Base-by-base conservation (phyloP, 202 grass and related monocot genomes). In the Schoenoplectus triqueter region DNA sequence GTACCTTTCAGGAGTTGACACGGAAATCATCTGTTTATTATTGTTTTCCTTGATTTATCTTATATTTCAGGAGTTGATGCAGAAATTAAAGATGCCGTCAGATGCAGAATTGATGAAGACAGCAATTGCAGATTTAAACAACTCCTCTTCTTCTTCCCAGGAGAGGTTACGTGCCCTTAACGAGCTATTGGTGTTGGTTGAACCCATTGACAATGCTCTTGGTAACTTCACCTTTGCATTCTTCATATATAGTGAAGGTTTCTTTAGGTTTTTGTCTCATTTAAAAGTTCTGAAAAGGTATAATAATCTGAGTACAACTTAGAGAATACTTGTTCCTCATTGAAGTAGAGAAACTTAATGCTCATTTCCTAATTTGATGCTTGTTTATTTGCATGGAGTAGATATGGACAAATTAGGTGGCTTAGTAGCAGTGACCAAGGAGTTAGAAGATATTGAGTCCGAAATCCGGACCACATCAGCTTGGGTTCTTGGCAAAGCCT, bases 51-150 rank as follows among this genome's bases (percentile, higher is more conserved):
- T 77, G 65, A 56, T 66, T 69, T 73, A 56, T 50, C 1, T 55
- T 49, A 10, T 85, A 69, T 51, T 80, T 63, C 82, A 98, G 93
- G 96, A 95, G 17, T 79, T 98, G 89, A 95, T 95, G 90, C 88
- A 95, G 75, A 95, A 85, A 60, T 89, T 95, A 85, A 95, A 95
- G 84, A 88, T 91, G 91, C 91, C 96, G 79, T 95, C 93, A 52
- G 96, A 98, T 88, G 88, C 96, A 57, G 91, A 95, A 61, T 85
- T 98, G 87, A 98, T 95, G 93, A 93, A 95, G 84, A 94, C 89
- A 85, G 91, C 91, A 78, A 98, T 98, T 75, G 64, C 79, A 83
- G 90, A 95, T 80, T 85, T 98, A 64, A 98, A 92, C 11, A 98
- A 95, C 88, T 90, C 90, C 84, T 98, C 96, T 70, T 84, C 94